phyloP scores from a whole-genome alignment of 2,329 filamentous ascomycete genomes.

The Talaromyces sp. region DNA sequence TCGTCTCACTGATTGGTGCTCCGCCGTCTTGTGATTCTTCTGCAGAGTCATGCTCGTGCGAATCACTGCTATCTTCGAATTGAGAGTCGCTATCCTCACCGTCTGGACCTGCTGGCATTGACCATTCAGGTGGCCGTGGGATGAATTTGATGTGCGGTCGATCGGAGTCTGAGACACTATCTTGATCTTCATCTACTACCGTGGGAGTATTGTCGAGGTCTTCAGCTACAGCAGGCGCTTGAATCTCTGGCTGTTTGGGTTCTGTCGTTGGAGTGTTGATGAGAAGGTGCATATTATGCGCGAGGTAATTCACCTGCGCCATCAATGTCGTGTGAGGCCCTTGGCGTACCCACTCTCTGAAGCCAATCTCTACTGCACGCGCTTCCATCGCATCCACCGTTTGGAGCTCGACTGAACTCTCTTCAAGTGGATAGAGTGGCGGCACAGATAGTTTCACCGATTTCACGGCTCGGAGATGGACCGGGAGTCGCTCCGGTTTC shows the following conservation, averaged over 20 bases:
- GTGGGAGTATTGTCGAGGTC: not conserved
- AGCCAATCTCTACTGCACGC: conserved; percentile 62
- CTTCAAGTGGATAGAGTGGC: conserved; percentile 66
- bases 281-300: conserved; percentile 66
- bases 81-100: conserved; percentile 33
- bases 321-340: conserved; percentile 63
- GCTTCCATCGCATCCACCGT: conserved; percentile 60
- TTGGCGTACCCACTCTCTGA: conserved; percentile 56
- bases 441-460: conserved; percentile 68
- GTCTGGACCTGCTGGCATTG: conserved; percentile 29
- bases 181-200: not conserved
- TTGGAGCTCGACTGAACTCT: conserved; percentile 63
- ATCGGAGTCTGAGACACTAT: conserved; percentile 32
- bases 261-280: conserved; percentile 51
- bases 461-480: conserved; percentile 58
- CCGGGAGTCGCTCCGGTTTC: conserved; percentile 58
- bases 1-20: conserved; percentile 26
- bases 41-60: conserved; percentile 45
- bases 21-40: conserved; percentile 45
- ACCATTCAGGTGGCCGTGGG: conserved; percentile 75
- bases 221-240: not conserved
- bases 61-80: conserved; percentile 21
- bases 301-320: conserved; percentile 70
- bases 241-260: not conserved
- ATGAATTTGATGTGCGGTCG: conserved; percentile 68